Base-by-base conservation (phyloP, 768 basidiomycete species). In the Cystofilobasidium bisporidii region DNA sequence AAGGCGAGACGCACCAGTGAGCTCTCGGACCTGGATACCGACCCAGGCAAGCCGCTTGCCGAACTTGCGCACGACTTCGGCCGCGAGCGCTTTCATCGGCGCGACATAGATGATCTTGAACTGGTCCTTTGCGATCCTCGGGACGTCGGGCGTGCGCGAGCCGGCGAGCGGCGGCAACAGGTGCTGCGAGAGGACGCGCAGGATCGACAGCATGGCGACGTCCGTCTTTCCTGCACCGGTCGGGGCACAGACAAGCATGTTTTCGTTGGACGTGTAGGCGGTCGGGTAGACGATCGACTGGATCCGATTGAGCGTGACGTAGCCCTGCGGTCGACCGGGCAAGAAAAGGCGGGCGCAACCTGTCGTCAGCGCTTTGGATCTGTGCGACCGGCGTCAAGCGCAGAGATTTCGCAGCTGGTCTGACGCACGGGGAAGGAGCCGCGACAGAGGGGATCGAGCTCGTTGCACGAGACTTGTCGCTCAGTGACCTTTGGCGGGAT, bases 151-250 rank as follows among this genome's bases (percentile, higher is more conserved):
- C 53, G 64, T 75, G 62, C 74, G 77, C 74, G 6, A 74, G 70
- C 43, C 72, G 64, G 36, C 69, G 61, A 32, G 6, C 2, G 48
- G 40, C 0, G 62, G 63, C 6, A 65, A 57, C 55, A 82, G 76
- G 75, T 94, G 83, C 72, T 91, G 90, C 59, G 85, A 80, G 56
- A 98, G 79, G 33, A 93, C 88, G 36, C 92, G 88, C 57, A 99
- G 83, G 69, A 99, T 87, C 3, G 90, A 83, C 74, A 99, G 81
- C 85, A 98, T 88, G 0, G 96, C 96, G 0, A 99, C 87, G 77
- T 99, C 96, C 0, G 96, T 99, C 89, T 99, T 99, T 77, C 96
- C 96, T 71, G 96, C 94, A 81, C 96, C 96, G 71, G 96, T 99
- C 0, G 96, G 96, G 74, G 96, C 92, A 74, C 91, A 93, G 43